Percentiles rank a stretch among this genome's conserved stretches.
Evolutionary conservation across 2,329 filamentous ascomycete species (phyloP).

Genomic region (Tolypocladium cylindrosporum): DNA sequence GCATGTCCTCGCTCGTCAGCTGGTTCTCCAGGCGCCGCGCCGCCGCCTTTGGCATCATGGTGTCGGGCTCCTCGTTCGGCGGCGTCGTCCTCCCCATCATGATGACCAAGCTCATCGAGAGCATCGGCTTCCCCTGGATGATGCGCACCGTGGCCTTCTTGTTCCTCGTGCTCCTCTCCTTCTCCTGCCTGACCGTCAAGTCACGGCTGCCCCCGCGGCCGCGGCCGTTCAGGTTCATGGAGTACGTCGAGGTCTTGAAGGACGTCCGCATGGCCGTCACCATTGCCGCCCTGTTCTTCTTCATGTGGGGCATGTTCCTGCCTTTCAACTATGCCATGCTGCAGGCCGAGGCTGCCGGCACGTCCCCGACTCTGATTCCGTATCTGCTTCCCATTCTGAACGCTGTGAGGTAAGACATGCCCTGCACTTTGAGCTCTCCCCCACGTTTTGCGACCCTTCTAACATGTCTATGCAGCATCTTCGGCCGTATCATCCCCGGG

Average conservation of each 20-base stretch:
- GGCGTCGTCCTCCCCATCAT: constrained; percentile 53
- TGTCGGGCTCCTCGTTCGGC: constrained; percentile 43
- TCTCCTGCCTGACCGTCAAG: constrained; percentile 25
- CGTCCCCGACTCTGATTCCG: constrained; percentile 27
- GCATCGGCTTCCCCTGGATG: constrained; percentile 36
- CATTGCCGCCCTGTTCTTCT: constrained; percentile 37
- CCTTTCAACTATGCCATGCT: constrained; percentile 44
- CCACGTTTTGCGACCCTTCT: neutral
- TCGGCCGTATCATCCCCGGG: constrained; percentile 42
- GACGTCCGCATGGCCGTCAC: constrained; percentile 35
- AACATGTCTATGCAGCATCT: constrained; percentile 23
- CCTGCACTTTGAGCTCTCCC: neutral
- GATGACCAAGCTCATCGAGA: constrained; percentile 40
- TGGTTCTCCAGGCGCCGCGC: constrained; percentile 45
- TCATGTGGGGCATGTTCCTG: constrained; percentile 45
- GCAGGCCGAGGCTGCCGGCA: constrained; percentile 34
- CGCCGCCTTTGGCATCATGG: constrained; percentile 42
- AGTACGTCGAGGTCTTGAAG: constrained; percentile 35
- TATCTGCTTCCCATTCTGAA: constrained; percentile 50
- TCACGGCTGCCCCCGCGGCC: constrained; percentile 34
- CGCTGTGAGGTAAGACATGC: constrained; percentile 30
- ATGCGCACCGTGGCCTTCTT: constrained; percentile 37
- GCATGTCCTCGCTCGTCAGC: constrained; percentile 30
- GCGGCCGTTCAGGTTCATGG: constrained; percentile 31
- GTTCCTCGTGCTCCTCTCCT: constrained; percentile 26